Base-by-base conservation (phyloP, 1,139 yeast genomes). In the Scheffersomyces quercinus region DNA sequence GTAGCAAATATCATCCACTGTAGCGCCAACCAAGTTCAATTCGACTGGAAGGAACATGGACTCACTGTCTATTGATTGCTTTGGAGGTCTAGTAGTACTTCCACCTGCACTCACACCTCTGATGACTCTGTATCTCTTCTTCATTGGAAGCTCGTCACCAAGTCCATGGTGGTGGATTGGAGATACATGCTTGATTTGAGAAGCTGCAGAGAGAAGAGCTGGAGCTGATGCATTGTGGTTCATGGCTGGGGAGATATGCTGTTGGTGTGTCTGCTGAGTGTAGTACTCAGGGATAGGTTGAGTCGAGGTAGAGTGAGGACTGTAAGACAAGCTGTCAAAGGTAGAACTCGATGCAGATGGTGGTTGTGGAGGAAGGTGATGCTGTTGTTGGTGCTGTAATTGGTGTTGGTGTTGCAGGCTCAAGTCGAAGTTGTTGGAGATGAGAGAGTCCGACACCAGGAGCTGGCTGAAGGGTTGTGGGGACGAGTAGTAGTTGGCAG, bases 61-160 rank as follows among this genome's bases (percentile, higher is more conserved):
- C 40, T 62, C 58, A 43, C 68, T 61, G 32, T 64, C 64, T 2
- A 63, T 56, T 2, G 69, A 60, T 33, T 67, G 65, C 48, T 72
- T 76, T 13, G 85, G 85, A 1, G 85, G 85, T 46, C 78, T 69
- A 2, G 83, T 77, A 16, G 73, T 67, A 32, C 79, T 66, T 1
- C 85, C 85, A 14, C 85, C 85, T 4, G 84, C 81, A 29, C 81
- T 76, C 11, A 79, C 66, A 7, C 85, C 85, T 48, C 86, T 67
- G 15, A 79, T 67, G 2, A 81, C 75, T 35, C 77, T 65, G 53
- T 68, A 78, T 35, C 70, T 60, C 37, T 54, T 56, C 37, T 47
- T 47, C 28, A 28, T n/a, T 13, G 42, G 40, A 9, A 39, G 35
- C 10, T 31, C 35, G 11, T 31, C 24, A n/a, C 35, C 35, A n/a